Evolutionary conservation across 495 filamentous ascomycete genomes (phyloP), one percentile per base, ranked within the genome.

Genomic region (Penicillium ochrochloron): DNA sequence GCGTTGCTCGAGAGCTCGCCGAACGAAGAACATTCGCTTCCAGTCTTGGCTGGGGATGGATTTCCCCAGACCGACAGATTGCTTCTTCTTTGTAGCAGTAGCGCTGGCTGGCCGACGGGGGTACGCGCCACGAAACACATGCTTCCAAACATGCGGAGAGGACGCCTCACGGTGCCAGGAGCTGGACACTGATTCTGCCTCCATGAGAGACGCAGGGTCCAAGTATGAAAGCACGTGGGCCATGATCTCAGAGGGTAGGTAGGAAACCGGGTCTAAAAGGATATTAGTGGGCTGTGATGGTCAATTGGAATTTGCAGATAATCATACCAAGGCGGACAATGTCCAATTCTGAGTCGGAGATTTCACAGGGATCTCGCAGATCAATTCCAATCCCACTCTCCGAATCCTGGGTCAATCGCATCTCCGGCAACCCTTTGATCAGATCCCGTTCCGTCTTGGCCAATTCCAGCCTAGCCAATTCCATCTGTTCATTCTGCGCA

Each of bases 351-450:
- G 70, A 52, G 35, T 86, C 80, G 6, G 80, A 80, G 17, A 79
- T 27, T 44, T 82, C 80, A 17, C 74, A 76, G 41, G 67, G 71
- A 63, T 83, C 81, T 5, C 87, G 85, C 29, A 91, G 66, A n/a
- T 89, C 84, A 67, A 94, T 91, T 12, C 89, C 90, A 60, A 94
- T 90, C n/a, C 90, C 91, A 76, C 90, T 92, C 72, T 93, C 90
- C 33, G 86, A 82, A 70, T 93, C 90, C 61, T 79, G 73, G 19
- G 76, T 76, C 37, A 78, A 63, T 61, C 55, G 76, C 46, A 64
- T 61, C n/a, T 80, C 80, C 11, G 67, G 15, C 37, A 41, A 75
- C 25, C 59, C 69, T 59, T 73, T 78, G 60, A 60, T 68, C 44
- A 64, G 66, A 50, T 75, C 78, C 60, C 66, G 77, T 68, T 70